Evolutionary conservation across 306 rosid species (phyloP).

Genomic region (Purshia tridentata): DNA sequence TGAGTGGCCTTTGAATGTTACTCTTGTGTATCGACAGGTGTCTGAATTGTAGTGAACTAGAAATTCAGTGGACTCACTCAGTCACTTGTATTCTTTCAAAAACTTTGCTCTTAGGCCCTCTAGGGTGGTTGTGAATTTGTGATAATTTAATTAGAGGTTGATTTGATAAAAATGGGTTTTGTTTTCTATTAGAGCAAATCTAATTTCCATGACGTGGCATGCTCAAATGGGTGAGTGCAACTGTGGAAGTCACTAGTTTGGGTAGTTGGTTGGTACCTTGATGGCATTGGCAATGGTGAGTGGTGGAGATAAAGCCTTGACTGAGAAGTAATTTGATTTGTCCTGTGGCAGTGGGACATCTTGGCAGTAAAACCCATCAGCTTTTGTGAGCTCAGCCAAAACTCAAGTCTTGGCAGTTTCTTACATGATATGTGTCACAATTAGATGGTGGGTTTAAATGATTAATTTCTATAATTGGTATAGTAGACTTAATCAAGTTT

Average conservation of each 20-base stretch:
- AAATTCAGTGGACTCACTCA: neutral
- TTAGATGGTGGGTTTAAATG: no score
- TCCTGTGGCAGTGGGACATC: neutral
- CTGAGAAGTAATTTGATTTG: neutral
- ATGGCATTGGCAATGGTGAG: neutral
- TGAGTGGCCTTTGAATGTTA: no score
- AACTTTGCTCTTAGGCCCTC: neutral
- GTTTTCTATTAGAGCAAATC: no score
- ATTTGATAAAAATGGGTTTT: no score
- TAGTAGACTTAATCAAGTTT: no score
- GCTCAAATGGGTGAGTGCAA: neutral
- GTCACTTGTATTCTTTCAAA: neutral
- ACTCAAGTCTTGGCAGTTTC: no score
- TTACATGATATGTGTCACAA: no score
- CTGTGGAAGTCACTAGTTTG: neutral
- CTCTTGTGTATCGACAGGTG: neutral
- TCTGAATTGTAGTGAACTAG: neutral
- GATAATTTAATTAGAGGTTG: no score
- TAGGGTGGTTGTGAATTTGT: neutral
- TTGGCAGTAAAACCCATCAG: neutral
- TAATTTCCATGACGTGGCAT: neutral
- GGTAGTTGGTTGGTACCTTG: neutral
- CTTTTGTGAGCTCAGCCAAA: no score
- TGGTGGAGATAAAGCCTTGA: slow-evolving; percentile 2
- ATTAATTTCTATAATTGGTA: no score